These are phyloP conservation scores for Arthroderma sp. DNA, from an alignment of 2,329 filamentous ascomycete species.

Conservation along the genomic window DNA sequence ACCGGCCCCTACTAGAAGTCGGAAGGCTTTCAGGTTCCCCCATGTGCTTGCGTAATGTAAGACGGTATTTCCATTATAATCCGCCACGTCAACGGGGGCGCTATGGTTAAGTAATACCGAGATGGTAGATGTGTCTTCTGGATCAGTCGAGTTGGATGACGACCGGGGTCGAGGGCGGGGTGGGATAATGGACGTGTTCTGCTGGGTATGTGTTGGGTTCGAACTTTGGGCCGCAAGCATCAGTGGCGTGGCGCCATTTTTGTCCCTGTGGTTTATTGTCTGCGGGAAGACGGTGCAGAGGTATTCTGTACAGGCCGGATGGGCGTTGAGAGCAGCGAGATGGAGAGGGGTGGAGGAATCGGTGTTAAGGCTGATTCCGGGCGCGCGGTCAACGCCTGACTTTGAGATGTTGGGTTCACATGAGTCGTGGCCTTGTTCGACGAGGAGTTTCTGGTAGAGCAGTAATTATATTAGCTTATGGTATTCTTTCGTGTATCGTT, in stretches of 20 bases:
- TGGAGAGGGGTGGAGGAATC: constrained; percentile 69
- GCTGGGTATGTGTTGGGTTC: constrained; percentile 11
- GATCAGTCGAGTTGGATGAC: constrained; percentile 11
- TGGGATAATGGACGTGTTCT: constrained; percentile 14
- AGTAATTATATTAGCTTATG: not conserved
- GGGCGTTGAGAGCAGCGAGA: constrained; percentile 56
- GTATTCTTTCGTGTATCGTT: not conserved
- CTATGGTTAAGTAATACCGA: constrained; percentile 16
- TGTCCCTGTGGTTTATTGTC: constrained; percentile 53
- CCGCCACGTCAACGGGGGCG: constrained; percentile 43
- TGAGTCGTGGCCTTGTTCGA: constrained; percentile 63
- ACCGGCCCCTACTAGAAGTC: constrained; percentile 64
- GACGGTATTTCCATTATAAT: constrained; percentile 69
- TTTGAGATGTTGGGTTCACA: constrained; percentile 21
- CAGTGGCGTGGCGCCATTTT: constrained; percentile 43
- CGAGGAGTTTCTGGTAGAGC: constrained; percentile 43
- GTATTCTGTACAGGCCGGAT: constrained; percentile 60
- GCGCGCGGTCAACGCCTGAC: constrained; percentile 17
- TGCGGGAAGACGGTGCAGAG: constrained; percentile 52
- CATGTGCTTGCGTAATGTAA: constrained; percentile 76
- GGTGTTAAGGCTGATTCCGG: constrained; percentile 61
- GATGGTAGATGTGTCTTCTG: constrained; percentile 18
- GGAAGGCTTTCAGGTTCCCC: constrained; percentile 62
- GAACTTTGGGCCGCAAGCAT: constrained; percentile 29
- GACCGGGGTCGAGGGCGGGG: constrained; percentile 9